A percentile compares a stretch with the other conserved stretches of the same genome.
phyloP scores from a whole-genome alignment of 352 stramenopile species.

The Pythium sukuiense region DNA sequence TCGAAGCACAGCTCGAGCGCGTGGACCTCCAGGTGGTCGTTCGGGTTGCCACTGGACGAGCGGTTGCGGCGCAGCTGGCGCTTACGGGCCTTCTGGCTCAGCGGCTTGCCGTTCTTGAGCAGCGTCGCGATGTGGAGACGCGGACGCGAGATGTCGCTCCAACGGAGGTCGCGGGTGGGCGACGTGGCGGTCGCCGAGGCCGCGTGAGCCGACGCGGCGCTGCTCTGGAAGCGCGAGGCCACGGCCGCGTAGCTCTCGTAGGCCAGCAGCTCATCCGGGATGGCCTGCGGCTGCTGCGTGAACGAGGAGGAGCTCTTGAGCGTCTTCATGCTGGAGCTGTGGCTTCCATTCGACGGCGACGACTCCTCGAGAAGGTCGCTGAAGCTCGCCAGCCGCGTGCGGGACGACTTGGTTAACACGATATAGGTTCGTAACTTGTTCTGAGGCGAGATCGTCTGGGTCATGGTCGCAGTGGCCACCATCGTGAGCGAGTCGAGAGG shows the following conservation, averaged over 20 bases:
- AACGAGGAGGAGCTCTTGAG: conserved; percentile 2
- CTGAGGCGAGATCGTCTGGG: conserved; percentile 17
- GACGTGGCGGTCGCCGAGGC: conserved; percentile 17
- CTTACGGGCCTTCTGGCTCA: conserved; percentile 34
- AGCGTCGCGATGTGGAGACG: conserved; percentile 33
- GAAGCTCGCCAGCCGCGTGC: conserved; percentile 29
- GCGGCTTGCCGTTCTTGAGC: conserved; percentile 19
- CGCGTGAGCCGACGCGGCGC: not conserved
- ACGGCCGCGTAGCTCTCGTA: conserved; percentile 82
- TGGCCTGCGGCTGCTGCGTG: conserved; percentile 11
- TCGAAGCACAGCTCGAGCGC: conserved; percentile 74
- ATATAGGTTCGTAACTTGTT: conserved; percentile 32
- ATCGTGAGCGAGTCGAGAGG: conserved; percentile 8
- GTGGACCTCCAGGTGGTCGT: conserved; percentile 43
- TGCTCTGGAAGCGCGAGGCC: conserved; percentile 37
- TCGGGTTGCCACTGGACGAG: conserved; percentile 23
- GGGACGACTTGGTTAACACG: conserved; percentile 33
- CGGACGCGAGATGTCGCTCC: conserved; percentile 66
- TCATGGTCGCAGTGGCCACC: conserved; percentile 19
- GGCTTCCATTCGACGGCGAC: conserved; percentile 8
- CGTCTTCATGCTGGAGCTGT: not conserved
- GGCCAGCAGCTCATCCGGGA: conserved; percentile 46
- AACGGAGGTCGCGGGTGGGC: conserved; percentile 48
- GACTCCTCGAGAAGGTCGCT: conserved; percentile 22
- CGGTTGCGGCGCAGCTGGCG: conserved; percentile 30